Evolutionary conservation across 129 eudicot species (phyloP).

Genomic region (Centaurea solstitialis): DNA sequence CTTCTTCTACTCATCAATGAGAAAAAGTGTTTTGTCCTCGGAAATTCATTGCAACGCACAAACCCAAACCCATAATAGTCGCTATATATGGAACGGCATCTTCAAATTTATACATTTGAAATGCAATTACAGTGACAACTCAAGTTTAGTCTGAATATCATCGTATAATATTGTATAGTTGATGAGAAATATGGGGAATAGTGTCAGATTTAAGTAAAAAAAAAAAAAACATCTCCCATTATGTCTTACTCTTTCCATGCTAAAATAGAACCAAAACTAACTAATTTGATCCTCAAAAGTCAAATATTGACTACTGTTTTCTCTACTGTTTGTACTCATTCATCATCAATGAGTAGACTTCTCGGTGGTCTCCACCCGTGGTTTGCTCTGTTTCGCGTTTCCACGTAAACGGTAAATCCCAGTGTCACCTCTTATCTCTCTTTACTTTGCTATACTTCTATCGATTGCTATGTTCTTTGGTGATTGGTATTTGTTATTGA

Average conservation of each 20-base stretch:
- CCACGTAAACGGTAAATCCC: neutral
- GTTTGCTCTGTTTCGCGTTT: neutral
- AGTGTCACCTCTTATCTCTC: neutral
- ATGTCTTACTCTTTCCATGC: constrained; percentile 2
- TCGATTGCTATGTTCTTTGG: neutral
- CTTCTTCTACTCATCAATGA: neutral
- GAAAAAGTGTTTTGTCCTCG: neutral
- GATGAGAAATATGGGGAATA: neutral
- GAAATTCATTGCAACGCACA: neutral
- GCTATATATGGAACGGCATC: neutral
- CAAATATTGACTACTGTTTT: constrained; percentile 9
- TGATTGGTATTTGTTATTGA: neutral
- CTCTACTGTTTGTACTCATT: neutral
- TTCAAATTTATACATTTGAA: neutral
- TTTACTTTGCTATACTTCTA: neutral
- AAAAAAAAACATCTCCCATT: neutral
- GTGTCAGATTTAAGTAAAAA: neutral
- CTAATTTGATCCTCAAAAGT: constrained; percentile 15
- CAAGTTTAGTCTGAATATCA: neutral
- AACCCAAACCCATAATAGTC: constrained; percentile 5
- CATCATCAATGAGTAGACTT: neutral
- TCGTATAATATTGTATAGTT: neutral
- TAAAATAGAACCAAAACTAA: neutral
- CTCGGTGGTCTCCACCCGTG: neutral
- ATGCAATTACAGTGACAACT: neutral